These are phyloP conservation scores for Puccinia hordei DNA, from an alignment of 1,284 basidiomycete species.

Conservation along the genomic window DNA sequence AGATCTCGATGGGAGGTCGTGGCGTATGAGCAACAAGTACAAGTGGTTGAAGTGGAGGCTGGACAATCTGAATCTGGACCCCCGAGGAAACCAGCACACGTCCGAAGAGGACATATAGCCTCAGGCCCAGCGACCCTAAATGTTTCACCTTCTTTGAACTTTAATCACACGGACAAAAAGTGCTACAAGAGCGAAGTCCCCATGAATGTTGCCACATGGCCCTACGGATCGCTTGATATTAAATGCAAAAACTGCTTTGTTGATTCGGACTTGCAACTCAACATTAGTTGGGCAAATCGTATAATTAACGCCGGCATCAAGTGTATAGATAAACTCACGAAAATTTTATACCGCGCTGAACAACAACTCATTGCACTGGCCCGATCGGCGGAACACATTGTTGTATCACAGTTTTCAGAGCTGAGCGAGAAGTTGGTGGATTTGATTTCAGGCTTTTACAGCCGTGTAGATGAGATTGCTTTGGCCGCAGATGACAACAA, in stretches of 20 bases:
- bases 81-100: background rate
- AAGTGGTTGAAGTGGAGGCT: conserved; percentile 11
- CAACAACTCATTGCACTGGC: conserved; percentile 15
- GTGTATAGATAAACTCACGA: background rate
- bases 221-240: conserved; percentile 25
- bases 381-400: conserved; percentile 4
- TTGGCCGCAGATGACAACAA: conserved; percentile 7
- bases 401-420: conserved; percentile 13
- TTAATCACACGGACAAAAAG: conserved; percentile 26
- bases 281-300: conserved; percentile 37
- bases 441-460: conserved; percentile 32
- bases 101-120: background rate
- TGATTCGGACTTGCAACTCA: conserved; percentile 35
- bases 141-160: conserved; percentile 39
- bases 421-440: conserved; percentile 29
- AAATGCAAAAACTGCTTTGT: conserved; percentile 38
- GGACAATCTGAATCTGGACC: background rate
- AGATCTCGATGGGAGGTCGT: conserved; percentile 50
- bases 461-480: conserved; percentile 7
- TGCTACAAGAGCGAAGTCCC: background rate
- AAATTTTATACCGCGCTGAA: conserved; percentile 31
- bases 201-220: background rate
- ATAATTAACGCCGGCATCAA: conserved; percentile 44
- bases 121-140: conserved; percentile 3
- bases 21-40: conserved; percentile 29